These are phyloP conservation scores for Phialophora chinensis DNA, from an alignment of 2,329 filamentous ascomycete genomes.

Conservation along the genomic window DNA sequence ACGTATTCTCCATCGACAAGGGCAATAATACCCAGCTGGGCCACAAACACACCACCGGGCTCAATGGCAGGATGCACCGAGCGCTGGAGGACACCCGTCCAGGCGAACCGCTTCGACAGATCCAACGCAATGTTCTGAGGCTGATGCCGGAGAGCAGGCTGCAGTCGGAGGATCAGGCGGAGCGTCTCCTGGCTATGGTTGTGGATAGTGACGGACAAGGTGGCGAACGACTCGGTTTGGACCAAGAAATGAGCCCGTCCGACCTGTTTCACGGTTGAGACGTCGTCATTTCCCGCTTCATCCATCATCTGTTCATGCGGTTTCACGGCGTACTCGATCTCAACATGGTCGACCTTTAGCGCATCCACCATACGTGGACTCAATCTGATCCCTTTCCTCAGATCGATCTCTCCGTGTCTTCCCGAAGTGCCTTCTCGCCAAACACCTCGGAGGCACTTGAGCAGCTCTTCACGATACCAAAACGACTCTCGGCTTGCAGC, in stretches of 20 bases:
- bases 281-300: constrained; percentile 18
- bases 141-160: constrained; percentile 77
- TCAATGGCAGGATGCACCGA: constrained; percentile 65
- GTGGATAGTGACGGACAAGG: constrained; percentile 71
- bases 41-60: constrained; percentile 64
- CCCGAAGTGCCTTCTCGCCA: constrained; percentile 70
- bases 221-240: constrained; percentile 68
- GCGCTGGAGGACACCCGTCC: constrained; percentile 84
- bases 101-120: constrained; percentile 78
- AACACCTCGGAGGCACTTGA: constrained; percentile 71
- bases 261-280: constrained; percentile 45
- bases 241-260: constrained; percentile 56
- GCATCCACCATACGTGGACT: constrained; percentile 78
- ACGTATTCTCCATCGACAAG: constrained; percentile 84
- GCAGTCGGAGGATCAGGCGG: constrained; percentile 73
- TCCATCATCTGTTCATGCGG: constrained; percentile 31
- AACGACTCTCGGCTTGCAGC: constrained; percentile 80
- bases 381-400: constrained; percentile 73
- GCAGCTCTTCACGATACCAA: constrained; percentile 85
- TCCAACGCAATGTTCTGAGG: constrained; percentile 76
- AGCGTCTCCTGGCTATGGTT: constrained; percentile 75
- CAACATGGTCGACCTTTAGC: constrained; percentile 79
- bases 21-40: constrained; percentile 72
- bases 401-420: constrained; percentile 72
- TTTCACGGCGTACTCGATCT: constrained; percentile 60